Base-by-base conservation (phyloP, 192 early-diverging fungal species). In the Obelidium mucronatum region DNA sequence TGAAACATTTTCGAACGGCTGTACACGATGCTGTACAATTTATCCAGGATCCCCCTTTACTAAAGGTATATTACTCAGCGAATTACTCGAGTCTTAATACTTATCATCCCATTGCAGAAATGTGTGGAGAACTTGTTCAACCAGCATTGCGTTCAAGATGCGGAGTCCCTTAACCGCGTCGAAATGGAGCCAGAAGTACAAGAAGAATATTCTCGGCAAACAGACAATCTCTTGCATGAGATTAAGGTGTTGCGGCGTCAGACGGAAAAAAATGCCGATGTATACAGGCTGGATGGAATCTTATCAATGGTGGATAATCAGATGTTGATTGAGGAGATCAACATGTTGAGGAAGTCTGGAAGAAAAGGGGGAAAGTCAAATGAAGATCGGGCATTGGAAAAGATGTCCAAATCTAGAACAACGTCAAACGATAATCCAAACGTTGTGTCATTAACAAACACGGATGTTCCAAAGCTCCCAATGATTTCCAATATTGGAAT, bases 31-130 rank as follows among this genome's bases (percentile, higher is more conserved):
- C 75, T 1, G 70, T 86, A 1, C 54, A 76, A 19, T 80, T 85
- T 68, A 81, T 87, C 31, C 86, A 87, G 66, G 88, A 89, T 24
- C 75, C 85, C 0, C 34, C 76, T 31, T 19, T 85, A 17, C 55
- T 88, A 33, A 54, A 68, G 53, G 82, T 75, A 55, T 1, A 28
- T 76, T n/a, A n/a, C n/a, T n/a, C n/a, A n/a, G n/a, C n/a, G n/a
- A n/a, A n/a, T n/a, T n/a, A n/a, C n/a, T n/a, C n/a, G n/a, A n/a
- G n/a, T n/a, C n/a, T n/a, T n/a, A n/a, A 11, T n/a, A 30, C 17
- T 33, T n/a, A 72, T 17, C 17, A 31, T 34, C 37, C 30, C 33
- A 26, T 22, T 30, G 24, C 37, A 77, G 75, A 79, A 76, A 74
- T 74, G 34, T 17, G 58, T 73, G 28, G 48, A 81, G 48, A 83